Evolutionary conservation across 352 stramenopile genomes (phyloP).

Genomic region (Phytophthora quininea): DNA sequence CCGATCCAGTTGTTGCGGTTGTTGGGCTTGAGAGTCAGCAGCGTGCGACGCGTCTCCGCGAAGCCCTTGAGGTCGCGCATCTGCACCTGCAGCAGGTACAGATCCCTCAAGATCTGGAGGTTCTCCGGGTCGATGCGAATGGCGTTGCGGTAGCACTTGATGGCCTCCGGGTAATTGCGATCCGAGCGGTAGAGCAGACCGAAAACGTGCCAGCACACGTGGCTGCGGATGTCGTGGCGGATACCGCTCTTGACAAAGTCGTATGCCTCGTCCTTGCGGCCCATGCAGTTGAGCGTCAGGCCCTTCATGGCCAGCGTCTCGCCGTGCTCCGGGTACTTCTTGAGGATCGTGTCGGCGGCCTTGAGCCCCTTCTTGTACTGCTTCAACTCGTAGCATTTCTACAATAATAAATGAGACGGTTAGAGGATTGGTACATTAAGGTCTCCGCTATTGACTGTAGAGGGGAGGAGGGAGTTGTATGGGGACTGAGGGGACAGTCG

Average conservation of each 20-base stretch:
- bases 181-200: conserved; percentile 96
- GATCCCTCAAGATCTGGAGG: conserved; percentile 97
- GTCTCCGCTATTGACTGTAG: neutral
- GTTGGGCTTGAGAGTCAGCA: conserved; percentile 95
- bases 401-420: neutral
- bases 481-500: neutral
- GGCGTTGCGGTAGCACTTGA: conserved; percentile 98
- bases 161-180: conserved; percentile 97
- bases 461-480: neutral
- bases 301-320: conserved; percentile 99
- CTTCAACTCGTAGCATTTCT: conserved; percentile 98
- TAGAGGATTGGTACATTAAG: too few species aligned
- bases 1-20: conserved; percentile 97
- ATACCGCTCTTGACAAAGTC: conserved; percentile 96
- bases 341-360: conserved; percentile 93
- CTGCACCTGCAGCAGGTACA: conserved; percentile 96
- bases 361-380: conserved; percentile 99
- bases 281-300: conserved; percentile 95
- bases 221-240: conserved; percentile 92
- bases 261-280: conserved; percentile 95
- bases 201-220: conserved; percentile 99
- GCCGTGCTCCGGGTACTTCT: conserved; percentile 97
- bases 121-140: conserved; percentile 97
- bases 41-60: conserved; percentile 91
- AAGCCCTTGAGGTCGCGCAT: conserved; percentile 93